Evolutionary conservation across 176 grass and related monocot genomes (phyloP), one percentile per base, ranked within the genome.

Genomic region (Zoysia pacifica): DNA sequence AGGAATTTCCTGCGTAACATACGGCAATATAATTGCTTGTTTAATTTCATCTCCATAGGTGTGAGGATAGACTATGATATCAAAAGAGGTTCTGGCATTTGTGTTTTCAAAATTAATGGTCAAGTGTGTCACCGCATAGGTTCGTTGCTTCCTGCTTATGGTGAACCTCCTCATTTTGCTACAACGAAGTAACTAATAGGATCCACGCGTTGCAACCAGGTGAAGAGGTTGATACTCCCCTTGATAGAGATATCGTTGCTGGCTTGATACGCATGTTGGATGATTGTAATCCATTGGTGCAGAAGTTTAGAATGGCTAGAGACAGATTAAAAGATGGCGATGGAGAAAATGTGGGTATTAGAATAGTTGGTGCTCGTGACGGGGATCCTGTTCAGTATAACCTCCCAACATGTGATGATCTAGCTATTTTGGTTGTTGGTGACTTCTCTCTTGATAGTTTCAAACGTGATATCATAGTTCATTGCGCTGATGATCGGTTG

Each of bases 361-460:
- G 52, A 18, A 55, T 62, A 11, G 10, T 62, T 11, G 28, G 28
- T 2, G 60, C 28, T 3, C 35, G 10, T 37, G 61, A 64, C 13
- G 28, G 54, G 2, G 54, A 64, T 5, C 61, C 35, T 39, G 61
- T 64, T 11, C 35, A 64, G 11, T 64, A 64, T 11, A 38, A 64
- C 11, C 11, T 52, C 0, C 56, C 70, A 0, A 39, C 44, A 9
- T 12, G 15, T 9, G 6, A 59, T 5, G 59, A 58, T 11, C 20
- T 83, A 41, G 70, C 56, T 9, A 9, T 47, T 1, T 6, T 84
- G 1, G 13, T 84, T 45, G 73, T 84, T 51, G 47, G 72, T 20
- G 82, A 78, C 18, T 48, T 84, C 5, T 48, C 19, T 12, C 0
- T 14, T 36, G 5, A 20, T 2, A 18, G 55, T 7, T 10, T 6